Conservation (phyloP, 1,284 basidiomycete species). For the Omphalotus olearius region DNA sequence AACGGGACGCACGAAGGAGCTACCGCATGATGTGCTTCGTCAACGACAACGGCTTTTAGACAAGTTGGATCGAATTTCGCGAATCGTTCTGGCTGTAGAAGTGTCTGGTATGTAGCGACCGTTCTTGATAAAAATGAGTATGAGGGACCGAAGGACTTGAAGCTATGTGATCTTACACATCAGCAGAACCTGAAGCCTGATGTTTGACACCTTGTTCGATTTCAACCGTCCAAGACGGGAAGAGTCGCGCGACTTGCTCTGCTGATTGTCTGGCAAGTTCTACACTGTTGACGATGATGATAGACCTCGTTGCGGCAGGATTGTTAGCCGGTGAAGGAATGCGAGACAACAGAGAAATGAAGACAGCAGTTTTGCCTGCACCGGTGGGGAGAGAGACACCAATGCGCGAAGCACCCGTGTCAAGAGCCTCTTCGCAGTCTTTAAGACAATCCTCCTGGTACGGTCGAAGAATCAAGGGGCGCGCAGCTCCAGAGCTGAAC, state of each 20-base stretch:
- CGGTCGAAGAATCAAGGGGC: conserved; percentile 56
- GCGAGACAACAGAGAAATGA: conserved; percentile 73
- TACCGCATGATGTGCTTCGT: conserved; percentile 95
- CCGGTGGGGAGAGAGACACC: conserved; percentile 94
- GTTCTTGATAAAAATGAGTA: conserved; percentile 46
- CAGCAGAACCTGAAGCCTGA: conserved; percentile 76
- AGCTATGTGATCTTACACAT: conserved; percentile 57
- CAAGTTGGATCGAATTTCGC: conserved; percentile 73
- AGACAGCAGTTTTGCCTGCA: conserved; percentile 92
- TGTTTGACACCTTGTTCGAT: conserved; percentile 86
- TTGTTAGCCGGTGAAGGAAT: conserved; percentile 41
- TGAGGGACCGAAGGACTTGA: background rate
- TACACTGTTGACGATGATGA: conserved; percentile 84
- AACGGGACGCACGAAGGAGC: conserved; percentile 68
- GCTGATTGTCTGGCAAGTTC: conserved; percentile 89
- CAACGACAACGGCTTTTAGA: conserved; percentile 84
- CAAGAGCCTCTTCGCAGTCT: conserved; percentile 73
- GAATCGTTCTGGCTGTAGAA: conserved; percentile 64
- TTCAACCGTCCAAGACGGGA: conserved; percentile 79
- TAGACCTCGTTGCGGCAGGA: conserved; percentile 49
- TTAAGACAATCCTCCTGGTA: conserved; percentile 88
- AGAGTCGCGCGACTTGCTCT: conserved; percentile 61
- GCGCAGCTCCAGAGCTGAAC: background rate
- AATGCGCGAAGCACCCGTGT: conserved; percentile 63
- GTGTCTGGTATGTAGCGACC: conserved; percentile 90